Evolutionary conservation across 2,329 filamentous ascomycete genomes (phyloP), one percentile per base, ranked within the genome.

Genomic region (Botrytis pseudocinerea): DNA sequence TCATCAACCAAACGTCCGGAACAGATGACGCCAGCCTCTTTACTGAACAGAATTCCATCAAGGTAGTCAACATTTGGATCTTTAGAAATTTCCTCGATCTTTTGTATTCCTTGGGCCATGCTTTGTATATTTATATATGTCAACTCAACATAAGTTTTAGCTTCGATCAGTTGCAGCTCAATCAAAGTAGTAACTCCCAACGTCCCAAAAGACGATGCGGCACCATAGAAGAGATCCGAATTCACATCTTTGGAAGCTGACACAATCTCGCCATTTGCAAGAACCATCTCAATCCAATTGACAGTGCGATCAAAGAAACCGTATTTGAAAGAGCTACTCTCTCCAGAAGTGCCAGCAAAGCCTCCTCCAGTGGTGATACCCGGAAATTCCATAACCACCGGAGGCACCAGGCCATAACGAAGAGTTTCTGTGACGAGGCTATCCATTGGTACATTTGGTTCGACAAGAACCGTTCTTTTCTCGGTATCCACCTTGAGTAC

Each of bases 391-490:
- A 92, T 91, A 12, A 92, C 89, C 0, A 93, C 89, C 0, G 86
- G 87, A 2, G 87, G 89, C 1, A 92, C 80, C 0, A 92, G 81
- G 0, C 86, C 86, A 62, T 88, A 79, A 1, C 81, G 79, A 51
- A 90, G 77, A 0, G 89, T 89, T 1, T 86, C 87, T 68, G 86
- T 83, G 2, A 92, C 85, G 0, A 93, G 84, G 1, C 82, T 81
- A 74, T 91, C 89, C 89, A 92, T 92, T 0, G 89, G 84, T 5
- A 92, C 90, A 76, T 92, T 92, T 0, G 90, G 90, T 77, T 93
- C 90, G 0, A 91, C 90, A 0, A 89, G 77, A 32, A 82, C 83
- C 3, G 82, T 85, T 75, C 82, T 84, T 16, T 77, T 80, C n/a
- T 79, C 73, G 6, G 78, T 78, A 74, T 86, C 81, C 65, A 87